These are phyloP conservation scores for Macadamia tetraphylla DNA, from an alignment of 164 flowering plant genomes.

Conservation along the genomic window DNA sequence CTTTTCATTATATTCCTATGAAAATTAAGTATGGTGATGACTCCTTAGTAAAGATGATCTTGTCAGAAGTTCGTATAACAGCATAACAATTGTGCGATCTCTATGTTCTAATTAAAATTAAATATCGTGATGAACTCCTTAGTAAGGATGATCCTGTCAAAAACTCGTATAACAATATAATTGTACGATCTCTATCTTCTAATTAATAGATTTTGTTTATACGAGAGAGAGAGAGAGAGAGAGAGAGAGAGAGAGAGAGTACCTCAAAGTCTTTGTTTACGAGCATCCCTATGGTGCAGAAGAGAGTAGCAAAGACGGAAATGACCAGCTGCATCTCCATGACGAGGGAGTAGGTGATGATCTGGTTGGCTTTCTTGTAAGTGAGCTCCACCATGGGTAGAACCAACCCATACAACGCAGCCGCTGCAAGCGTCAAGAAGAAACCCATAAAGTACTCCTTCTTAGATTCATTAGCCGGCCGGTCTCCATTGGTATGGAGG, in stretches of 20 bases:
- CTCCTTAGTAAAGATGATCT: too few species aligned
- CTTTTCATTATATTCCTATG: too few species aligned
- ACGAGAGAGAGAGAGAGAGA: background rate
- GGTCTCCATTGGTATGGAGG: constrained; percentile 27
- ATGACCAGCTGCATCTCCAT: constrained; percentile 41
- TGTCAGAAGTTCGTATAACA: too few species aligned
- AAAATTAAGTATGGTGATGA: too few species aligned
- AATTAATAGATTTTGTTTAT: too few species aligned
- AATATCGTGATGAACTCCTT: too few species aligned
- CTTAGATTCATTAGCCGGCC: constrained; percentile 26
- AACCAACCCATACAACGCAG: constrained; percentile 32
- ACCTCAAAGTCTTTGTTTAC: constrained; percentile 47
- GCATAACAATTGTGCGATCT: too few species aligned
- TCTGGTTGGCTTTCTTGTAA: constrained; percentile 34
- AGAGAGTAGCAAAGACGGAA: constrained; percentile 29
- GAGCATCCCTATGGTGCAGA: constrained; percentile 41
- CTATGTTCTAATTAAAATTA: too few species aligned
- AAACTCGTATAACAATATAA: too few species aligned
- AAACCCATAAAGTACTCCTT: constrained; percentile 34
- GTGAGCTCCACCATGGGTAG: constrained; percentile 39
- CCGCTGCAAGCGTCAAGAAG: constrained; percentile 32
- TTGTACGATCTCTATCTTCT: too few species aligned
- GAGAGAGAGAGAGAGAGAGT: background rate
- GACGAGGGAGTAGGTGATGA: constrained; percentile 23
- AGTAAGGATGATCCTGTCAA: too few species aligned